phyloP scores from a whole-genome alignment of 768 basidiomycete species.

The Boletus rubroflammeus region DNA sequence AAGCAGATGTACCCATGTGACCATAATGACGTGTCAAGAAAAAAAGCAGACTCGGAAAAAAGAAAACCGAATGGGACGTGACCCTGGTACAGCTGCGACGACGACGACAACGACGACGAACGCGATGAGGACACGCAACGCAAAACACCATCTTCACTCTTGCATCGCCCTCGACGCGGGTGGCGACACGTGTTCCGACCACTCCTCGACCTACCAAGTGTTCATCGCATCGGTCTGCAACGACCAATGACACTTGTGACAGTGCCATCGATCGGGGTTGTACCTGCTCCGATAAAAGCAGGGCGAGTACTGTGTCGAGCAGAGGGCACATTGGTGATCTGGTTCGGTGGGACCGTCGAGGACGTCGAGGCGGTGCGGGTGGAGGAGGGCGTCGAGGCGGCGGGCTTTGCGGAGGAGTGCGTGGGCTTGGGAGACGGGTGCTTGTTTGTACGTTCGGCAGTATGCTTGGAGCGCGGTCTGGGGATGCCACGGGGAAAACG shows the following conservation, averaged over 20 bases:
- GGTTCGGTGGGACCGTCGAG: constrained; percentile 13
- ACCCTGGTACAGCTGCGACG: not conserved
- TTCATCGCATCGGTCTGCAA: constrained; percentile 3
- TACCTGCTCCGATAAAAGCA: constrained; percentile 55
- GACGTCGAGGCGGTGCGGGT: constrained; percentile 41
- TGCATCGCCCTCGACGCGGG: constrained; percentile 15
- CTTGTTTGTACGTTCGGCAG: constrained; percentile 80
- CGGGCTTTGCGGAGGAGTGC: constrained; percentile 86
- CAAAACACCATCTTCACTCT: constrained; percentile 7
- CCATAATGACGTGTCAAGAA: constrained; percentile 18
- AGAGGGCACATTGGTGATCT: constrained; percentile 51
- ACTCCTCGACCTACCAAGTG: constrained; percentile 4
- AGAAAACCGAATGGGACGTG: not conserved
- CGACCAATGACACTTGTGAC: constrained; percentile 45
- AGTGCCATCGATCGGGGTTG: constrained; percentile 31
- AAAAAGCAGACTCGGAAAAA: not conserved
- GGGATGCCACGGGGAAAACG: not conserved
- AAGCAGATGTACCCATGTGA: constrained; percentile 26
- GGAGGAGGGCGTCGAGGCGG: constrained; percentile 70
- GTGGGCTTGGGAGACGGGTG: constrained; percentile 67
- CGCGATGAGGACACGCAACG: too few species aligned
- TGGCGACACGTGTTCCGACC: constrained; percentile 12
- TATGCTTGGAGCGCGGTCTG: constrained; percentile 91
- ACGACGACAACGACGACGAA: not conserved
- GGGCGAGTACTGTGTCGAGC: constrained; percentile 70